A percentile compares a stretch with the other conserved stretches of the same genome.
These are phyloP conservation scores for Hirschioporus abietinus DNA, from an alignment of 768 basidiomycete species.

Conservation along the genomic window DNA sequence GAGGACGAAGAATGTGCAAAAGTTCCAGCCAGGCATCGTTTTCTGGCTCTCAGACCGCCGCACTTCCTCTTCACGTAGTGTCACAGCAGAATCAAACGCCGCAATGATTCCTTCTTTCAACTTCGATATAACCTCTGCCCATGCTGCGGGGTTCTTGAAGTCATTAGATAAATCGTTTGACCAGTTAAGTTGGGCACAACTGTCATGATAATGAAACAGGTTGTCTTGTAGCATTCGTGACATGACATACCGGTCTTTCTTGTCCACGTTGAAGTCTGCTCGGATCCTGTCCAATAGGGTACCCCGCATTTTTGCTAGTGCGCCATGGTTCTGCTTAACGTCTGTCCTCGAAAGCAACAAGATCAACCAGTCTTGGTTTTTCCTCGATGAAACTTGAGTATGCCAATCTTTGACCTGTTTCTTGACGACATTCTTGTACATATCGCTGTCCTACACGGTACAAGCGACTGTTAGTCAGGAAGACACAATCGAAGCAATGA, in stretches of 20 bases:
- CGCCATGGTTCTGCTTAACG: constrained; percentile 48
- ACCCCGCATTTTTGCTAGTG: constrained; percentile 80
- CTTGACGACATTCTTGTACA: constrained; percentile 70
- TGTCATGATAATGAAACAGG: constrained; percentile 26
- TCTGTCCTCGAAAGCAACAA: constrained; percentile 80
- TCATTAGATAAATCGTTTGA: constrained; percentile 59
- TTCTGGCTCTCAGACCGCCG: constrained; percentile 84
- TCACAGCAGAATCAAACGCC: constrained; percentile 76
- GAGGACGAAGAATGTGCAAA: constrained; percentile 92
- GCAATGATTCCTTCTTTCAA: constrained; percentile 85
- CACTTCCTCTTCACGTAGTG: constrained; percentile 84
- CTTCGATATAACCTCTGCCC: constrained; percentile 85
- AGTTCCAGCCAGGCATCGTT: constrained; percentile 97
- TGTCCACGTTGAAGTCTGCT: constrained; percentile 87
- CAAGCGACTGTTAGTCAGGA: constrained; percentile 14
- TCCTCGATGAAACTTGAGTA: constrained; percentile 51
- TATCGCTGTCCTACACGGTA: constrained; percentile 50
- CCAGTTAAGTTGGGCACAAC: constrained; percentile 82
- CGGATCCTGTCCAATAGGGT: constrained; percentile 86
- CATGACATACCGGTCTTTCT: constrained; percentile 66
- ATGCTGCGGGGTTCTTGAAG: constrained; percentile 68
- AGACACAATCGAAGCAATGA: background rate
- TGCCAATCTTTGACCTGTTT: constrained; percentile 96
- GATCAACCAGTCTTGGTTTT: constrained; percentile 92
- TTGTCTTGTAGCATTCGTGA: constrained; percentile 5